phyloP scores from a whole-genome alignment of 305 asterid genomes.

The Fraxinus greggii region DNA sequence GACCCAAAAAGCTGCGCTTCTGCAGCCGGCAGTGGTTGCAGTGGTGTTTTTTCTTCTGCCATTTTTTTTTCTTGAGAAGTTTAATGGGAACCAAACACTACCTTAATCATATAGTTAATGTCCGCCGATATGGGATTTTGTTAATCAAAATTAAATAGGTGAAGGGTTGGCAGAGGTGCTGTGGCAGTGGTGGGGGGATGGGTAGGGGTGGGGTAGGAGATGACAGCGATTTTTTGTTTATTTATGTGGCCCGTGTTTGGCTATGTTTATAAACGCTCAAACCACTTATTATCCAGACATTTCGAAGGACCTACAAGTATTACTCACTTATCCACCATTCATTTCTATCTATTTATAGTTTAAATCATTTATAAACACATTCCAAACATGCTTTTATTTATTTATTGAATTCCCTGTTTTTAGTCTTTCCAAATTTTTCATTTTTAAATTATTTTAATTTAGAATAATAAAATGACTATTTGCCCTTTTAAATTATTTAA shows the following conservation, averaged over 20 bases:
- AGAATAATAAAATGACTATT: not conserved
- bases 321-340: not conserved
- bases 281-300: not conserved
- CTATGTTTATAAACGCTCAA: not conserved
- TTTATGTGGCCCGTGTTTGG: not conserved
- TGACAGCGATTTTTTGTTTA: not conserved
- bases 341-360: not conserved
- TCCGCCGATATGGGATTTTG: not conserved
- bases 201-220: not conserved
- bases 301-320: not conserved
- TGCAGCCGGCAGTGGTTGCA: constrained; percentile 35
- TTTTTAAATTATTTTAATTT: not conserved
- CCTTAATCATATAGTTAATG: not conserved
- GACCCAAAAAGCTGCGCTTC: constrained; percentile 70
- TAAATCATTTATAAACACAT: not conserved
- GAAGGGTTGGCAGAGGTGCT: not conserved
- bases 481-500: not conserved
- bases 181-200: not conserved
- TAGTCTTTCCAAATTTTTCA: not conserved
- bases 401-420: not conserved
- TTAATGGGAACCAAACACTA: not conserved
- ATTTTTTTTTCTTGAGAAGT: not conserved
- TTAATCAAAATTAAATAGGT: not conserved
- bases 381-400: not conserved
- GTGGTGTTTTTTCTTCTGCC: not conserved